A percentile compares a stretch with the other conserved stretches of the same genome.
phyloP scores from a whole-genome alignment of 2,329 filamentous ascomycete species.

The Ophiocordyceps camponoti-leonardi region DNA sequence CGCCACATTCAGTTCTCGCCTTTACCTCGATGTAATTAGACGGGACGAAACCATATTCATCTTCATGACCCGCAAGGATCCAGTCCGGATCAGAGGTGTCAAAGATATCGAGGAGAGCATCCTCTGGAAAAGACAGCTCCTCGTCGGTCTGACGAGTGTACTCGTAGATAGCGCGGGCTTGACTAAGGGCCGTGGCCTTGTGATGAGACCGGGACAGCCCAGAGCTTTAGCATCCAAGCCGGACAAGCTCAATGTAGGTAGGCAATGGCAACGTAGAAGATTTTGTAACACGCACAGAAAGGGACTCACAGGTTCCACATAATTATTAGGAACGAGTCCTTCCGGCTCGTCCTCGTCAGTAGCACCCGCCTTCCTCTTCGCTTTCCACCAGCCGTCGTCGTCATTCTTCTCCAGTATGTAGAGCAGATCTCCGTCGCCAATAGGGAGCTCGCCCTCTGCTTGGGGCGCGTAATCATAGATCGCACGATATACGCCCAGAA shows the following conservation, averaged over 20 bases:
- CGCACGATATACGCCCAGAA: conserved; percentile 79
- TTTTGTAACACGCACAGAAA: not conserved
- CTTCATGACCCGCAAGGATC: conserved; percentile 75
- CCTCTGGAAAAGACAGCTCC: conserved; percentile 89
- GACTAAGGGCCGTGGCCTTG: conserved; percentile 47
- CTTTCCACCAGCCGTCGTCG: conserved; percentile 84
- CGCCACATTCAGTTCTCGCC: conserved; percentile 26
- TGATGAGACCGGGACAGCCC: not conserved
- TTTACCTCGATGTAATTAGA: conserved; percentile 83
- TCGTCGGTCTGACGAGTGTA: conserved; percentile 96
- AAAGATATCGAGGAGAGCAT: conserved; percentile 66
- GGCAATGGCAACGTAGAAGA: not conserved
- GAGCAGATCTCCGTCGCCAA: conserved; percentile 73
- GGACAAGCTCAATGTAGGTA: not conserved
- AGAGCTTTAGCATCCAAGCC: not conserved
- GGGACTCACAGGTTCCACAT: conserved; percentile 63
- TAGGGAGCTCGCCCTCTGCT: conserved; percentile 67
- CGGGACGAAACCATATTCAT: conserved; percentile 85
- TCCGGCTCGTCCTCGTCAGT: conserved; percentile 85
- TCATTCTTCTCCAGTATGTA: conserved; percentile 72
- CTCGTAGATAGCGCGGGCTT: conserved; percentile 91
- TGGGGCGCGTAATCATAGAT: conserved; percentile 87
- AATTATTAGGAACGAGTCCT: conserved; percentile 84
- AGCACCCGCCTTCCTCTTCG: conserved; percentile 70
- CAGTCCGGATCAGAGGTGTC: conserved; percentile 89